phyloP scores from a whole-genome alignment of 495 filamentous ascomycete species.

The Diplogelasinospora grovesii region DNA sequence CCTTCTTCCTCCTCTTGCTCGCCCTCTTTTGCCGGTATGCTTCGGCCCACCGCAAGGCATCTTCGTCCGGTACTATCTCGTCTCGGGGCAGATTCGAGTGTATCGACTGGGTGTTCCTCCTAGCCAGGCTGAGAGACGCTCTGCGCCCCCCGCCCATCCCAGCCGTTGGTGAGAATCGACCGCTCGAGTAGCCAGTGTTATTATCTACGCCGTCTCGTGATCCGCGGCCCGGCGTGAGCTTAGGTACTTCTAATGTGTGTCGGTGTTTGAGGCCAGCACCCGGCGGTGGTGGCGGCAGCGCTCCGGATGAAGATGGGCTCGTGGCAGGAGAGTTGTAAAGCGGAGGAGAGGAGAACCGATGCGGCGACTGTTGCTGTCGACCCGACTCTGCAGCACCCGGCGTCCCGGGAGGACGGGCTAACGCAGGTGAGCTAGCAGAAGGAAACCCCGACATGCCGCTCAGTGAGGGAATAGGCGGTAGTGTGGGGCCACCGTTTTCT shows the following conservation, averaged over 20 bases:
- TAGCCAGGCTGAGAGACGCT: constrained; percentile 72
- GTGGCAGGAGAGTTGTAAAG: constrained; percentile 41
- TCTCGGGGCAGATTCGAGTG: constrained; percentile 78
- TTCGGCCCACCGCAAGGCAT: constrained; percentile 88
- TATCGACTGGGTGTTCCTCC: constrained; percentile 75
- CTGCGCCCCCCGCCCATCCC: constrained; percentile 52
- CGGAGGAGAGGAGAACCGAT: constrained; percentile 74
- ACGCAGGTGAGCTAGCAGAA: constrained; percentile 20
- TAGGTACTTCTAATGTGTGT: constrained; percentile 85
- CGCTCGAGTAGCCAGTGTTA: constrained; percentile 60
- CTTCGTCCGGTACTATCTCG: constrained; percentile 76
- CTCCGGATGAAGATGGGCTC: constrained; percentile 34
- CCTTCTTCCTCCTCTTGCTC: constrained; percentile 69
- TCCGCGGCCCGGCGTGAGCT: constrained; percentile 40
- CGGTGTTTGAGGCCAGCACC: constrained; percentile 61
- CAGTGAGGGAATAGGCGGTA: constrained; percentile 3
- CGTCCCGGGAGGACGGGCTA: constrained; percentile 36
- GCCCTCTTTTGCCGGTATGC: constrained; percentile 84
- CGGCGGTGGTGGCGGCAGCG: constrained; percentile 32
- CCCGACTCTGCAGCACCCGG: constrained; percentile 35
- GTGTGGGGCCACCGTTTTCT: constrained; percentile 19
- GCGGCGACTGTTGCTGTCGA: constrained; percentile 37
- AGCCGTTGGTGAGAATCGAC: constrained; percentile 76
- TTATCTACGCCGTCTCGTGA: constrained; percentile 57
- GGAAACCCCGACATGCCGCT: neutral